Evolutionary conservation across 2,329 filamentous ascomycete species (phyloP).

Genomic region (Sporothrix brasiliensis): DNA sequence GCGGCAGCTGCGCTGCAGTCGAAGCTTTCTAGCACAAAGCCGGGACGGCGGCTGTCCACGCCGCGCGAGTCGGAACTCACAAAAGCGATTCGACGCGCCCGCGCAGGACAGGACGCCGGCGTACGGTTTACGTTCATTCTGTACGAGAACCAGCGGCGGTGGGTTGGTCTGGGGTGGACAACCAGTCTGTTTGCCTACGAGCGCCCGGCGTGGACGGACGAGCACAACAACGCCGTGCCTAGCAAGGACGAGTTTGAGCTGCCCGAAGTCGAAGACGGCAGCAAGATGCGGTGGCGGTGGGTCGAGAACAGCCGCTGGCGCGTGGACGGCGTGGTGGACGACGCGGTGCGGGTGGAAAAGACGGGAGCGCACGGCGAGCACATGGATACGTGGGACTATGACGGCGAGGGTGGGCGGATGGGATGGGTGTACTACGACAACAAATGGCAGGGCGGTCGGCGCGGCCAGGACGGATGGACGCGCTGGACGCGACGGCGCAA

Average conservation of each 20-base stretch:
- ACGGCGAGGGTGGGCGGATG: constrained; percentile 63
- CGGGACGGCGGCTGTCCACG: constrained; percentile 41
- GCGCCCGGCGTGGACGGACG: constrained; percentile 89
- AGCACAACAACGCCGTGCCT: constrained; percentile 82
- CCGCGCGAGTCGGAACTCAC: constrained; percentile 53
- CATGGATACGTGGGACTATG: constrained; percentile 55
- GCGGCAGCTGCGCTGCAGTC: constrained; percentile 34
- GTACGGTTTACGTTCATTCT: constrained; percentile 96
- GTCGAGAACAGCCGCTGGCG: constrained; percentile 83
- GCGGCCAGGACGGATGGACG: constrained; percentile 87
- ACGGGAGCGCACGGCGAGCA: constrained; percentile 38
- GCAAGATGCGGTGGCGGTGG: constrained; percentile 69
- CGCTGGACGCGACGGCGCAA: constrained; percentile 91
- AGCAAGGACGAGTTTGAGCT: constrained; percentile 70
- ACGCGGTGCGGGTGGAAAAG: constrained; percentile 42
- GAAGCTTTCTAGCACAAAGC: constrained; percentile 39
- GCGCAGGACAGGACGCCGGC: constrained; percentile 64
- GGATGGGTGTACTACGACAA: constrained; percentile 99
- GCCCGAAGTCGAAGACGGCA: constrained; percentile 63
- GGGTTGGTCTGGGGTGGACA: constrained; percentile 95
- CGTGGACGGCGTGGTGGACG: constrained; percentile 73
- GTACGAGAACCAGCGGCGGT: constrained; percentile 94
- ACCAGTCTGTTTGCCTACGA: constrained; percentile 89
- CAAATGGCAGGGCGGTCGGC: constrained; percentile 91
- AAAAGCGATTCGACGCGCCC: constrained; percentile 47